A percentile compares a stretch with the other conserved stretches of the same genome.
Conservation (phyloP, 345 rosid genomes). For the Aurinia saxatilis region DNA sequence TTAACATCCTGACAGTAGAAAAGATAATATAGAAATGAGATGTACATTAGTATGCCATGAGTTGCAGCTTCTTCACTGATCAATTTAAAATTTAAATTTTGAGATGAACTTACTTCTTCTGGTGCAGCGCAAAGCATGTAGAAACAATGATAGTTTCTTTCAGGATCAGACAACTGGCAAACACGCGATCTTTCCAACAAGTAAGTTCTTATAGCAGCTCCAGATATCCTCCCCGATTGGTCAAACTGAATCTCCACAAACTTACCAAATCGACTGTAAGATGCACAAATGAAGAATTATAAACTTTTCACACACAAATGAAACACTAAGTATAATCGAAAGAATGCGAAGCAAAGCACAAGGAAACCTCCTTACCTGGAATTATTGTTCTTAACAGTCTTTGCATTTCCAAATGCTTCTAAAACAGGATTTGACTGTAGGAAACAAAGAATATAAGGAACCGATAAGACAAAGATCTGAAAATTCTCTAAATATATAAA, state of each 20-base stretch:
- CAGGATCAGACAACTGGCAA: conserved; percentile 96
- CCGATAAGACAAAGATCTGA: background rate
- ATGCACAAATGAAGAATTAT: background rate
- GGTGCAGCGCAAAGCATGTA: conserved; percentile 99
- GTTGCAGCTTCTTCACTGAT: background rate
- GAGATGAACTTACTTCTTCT: conserved; percentile 49
- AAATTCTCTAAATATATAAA: background rate
- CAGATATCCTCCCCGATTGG: conserved; percentile 76
- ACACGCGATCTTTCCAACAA: conserved; percentile 98
- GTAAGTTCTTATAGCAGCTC: conserved; percentile 98
- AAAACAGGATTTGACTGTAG: conserved; percentile 97
- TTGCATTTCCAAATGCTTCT: conserved; percentile 99
- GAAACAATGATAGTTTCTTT: conserved; percentile 99
- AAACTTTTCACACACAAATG: background rate
- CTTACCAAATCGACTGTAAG: conserved; percentile 93
- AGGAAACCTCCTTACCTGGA: conserved; percentile 58
- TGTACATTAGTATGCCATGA: background rate
- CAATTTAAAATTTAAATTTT: background rate
- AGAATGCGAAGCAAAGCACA: background rate
- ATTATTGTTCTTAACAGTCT: conserved; percentile 95
- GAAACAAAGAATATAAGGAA: conserved; percentile 15
- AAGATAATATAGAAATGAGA: background rate
- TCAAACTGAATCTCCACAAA: conserved; percentile 99
- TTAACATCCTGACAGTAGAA: conserved; percentile 58
- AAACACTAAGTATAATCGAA: background rate